Evolutionary conservation across 106 monocot species (phyloP), one percentile per base, ranked within the genome.

Genomic region (Dactylorhiza incarnata): DNA sequence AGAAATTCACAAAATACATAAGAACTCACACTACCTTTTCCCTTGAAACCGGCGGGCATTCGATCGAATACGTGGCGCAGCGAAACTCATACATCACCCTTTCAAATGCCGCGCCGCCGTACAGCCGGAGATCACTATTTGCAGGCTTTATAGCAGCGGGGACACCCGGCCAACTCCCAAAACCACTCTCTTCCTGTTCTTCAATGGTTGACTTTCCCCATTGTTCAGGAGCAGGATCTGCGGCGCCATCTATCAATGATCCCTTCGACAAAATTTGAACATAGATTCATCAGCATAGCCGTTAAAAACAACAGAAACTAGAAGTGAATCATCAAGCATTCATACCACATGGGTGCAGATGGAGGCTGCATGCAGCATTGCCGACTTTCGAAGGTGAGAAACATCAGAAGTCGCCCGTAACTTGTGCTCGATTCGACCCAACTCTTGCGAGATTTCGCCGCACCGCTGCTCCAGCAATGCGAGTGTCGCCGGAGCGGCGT

Each of bases 91-190:
- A 89, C 91, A 99, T 91, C 15, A 92, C 99, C 72, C 99, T 89
- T 77, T 99, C 94, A 85, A 99, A 99, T 75, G 99, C 99, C 65
- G 99, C 99, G 24, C 99, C 99, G 10, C 99, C 99, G 76, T 99
- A 99, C 0, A 99, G 85, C 73, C 82, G 94, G 49, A 99, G 88
- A 19, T 81, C 76, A 82, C 76, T 76, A 65, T 99, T 99, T 12
- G 94, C 88, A 79, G 94, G 89, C 66, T 83, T 94, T 20, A 94
- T 52, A 53, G 70, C 69, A 7, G 82, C 22, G 71, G 72, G 83
- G 11, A 99, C 86, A 63, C 99, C 99, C 45, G 94, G 99, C 99
- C 99, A 99, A 49, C 85, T 86, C 45, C 89, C 94, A 50, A 90
- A 79, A 24, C 92, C 94, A 83, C 99, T 99, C 67, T 94, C 89